Evolutionary conservation across 2,329 filamentous ascomycete species (phyloP), one percentile per base, ranked within the genome.

Genomic region (Alternaria triticimaculans): DNA sequence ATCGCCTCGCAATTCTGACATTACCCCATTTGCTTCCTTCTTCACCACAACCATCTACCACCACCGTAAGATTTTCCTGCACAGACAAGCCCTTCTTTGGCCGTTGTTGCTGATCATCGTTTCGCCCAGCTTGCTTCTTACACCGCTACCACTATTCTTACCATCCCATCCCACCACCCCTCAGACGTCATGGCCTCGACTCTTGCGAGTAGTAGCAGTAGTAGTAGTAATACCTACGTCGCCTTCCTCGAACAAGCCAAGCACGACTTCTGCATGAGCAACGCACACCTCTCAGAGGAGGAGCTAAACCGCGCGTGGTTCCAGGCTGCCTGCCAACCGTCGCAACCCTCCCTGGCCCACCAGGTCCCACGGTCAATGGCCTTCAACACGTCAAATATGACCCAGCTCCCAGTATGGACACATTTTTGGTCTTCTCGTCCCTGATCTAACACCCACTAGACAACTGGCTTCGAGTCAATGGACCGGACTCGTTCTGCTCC

Each of bases 291-390:
- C 48, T 68, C 79, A 45, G 76, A 80, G 43, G 69, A 78, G 37
- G 67, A 80, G 60, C 76, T 75, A 60, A 74, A 79, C 48, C 62
- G 69, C n/a, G 74, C 74, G 53, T 82, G 80, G 80, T 63, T 66
- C 23, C 71, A 76, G 50, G 68, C 77, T 37, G 66, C 68, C 55
- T 69, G 63, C 69, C 60, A 67, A 60, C 41, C 55, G 33, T 49
- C 66, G 49, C 68, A 71, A 50, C 60, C 68, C 37, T 70, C 73
- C 37, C 70, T 70, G 58, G 70, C 69, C 50, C 63, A 74, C 33
- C 72, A 80, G 53, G 72, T 72, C 51, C 79, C 79, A 57, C 76
- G 78, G 48, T 75, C 76, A 55, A 76, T 80, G 75, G 69, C 77
- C 51, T 74, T 60, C 51, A 62, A 60, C 58, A 51, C 68, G 53